These are phyloP conservation scores for Trichoderma citrinoviride DNA, from an alignment of 2,329 filamentous ascomycete species.

Conservation along the genomic window DNA sequence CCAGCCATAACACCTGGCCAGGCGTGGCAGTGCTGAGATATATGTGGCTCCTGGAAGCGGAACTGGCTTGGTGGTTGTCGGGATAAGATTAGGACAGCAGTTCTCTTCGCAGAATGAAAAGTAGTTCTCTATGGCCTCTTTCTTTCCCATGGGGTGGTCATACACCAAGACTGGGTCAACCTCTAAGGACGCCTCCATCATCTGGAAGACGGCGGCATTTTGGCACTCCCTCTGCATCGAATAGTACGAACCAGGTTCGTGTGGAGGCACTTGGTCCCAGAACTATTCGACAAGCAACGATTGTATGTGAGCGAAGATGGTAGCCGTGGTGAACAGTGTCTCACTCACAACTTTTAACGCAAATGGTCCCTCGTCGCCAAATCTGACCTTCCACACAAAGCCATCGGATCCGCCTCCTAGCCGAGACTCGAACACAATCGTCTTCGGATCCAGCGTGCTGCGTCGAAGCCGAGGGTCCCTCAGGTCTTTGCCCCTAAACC, in stretches of 20 bases:
- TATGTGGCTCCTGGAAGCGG: not conserved
- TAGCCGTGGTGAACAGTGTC: not conserved
- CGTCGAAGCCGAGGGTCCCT: slow-evolving; percentile 10
- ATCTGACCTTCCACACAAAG: slow-evolving; percentile 20
- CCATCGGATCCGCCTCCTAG: slow-evolving; percentile 20
- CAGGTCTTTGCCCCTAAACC: not conserved
- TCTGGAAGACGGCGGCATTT: slow-evolving; percentile 20
- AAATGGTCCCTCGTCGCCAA: slow-evolving; percentile 7
- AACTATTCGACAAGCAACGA: not conserved
- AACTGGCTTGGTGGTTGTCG: too few species aligned
- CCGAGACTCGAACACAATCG: not conserved
- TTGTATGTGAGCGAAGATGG: not conserved
- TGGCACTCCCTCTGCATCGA: slow-evolving; percentile 21
- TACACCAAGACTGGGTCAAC: slow-evolving; percentile 5
- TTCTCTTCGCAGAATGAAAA: not conserved
- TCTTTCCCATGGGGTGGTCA: not conserved
- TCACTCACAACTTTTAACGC: slow-evolving; percentile 19
- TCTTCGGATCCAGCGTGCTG: slow-evolving; percentile 2
- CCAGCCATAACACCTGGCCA: slow-evolving; percentile 20
- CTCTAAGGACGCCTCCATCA: slow-evolving; percentile 14
- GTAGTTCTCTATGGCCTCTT: not conserved
- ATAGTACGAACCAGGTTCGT: slow-evolving; percentile 4
- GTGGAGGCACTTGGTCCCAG: slow-evolving; percentile 16
- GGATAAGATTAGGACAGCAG: too few species aligned
- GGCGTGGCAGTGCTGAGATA: not conserved